Base-by-base conservation (phyloP, 192 early-diverging fungal genomes). In the Geosiphon pyriformis region DNA sequence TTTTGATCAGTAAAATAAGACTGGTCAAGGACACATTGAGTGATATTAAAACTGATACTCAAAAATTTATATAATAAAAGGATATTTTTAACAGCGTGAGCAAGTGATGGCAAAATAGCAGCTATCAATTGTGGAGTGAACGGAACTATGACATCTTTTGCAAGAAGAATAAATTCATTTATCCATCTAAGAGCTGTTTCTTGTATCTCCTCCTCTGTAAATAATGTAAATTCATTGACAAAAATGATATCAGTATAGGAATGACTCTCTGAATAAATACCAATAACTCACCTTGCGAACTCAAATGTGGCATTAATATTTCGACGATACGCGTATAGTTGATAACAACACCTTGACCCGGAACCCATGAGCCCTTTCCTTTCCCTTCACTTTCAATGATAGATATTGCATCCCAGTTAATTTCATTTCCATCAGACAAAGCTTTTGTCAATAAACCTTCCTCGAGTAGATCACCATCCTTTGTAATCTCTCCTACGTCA, bases 151-250 rank as follows among this genome's bases (percentile, higher is more conserved):
- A 91, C 84, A 17, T 90, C 83, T 47, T 89, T 86, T 22, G 92
- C 90, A 25, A 95, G 76, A 26, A 77, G 74, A 26, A 95, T 88
- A 64, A 99, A 94, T 70, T 90, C 90, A 68, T 90, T 86, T 53
- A 96, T 86, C 97, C 97, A 99, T 47, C 83, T 80, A 20, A 99
- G 72, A 1, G 95, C 93, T 0, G 89, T 94, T 53, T 83, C 87
- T 77, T 98, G 98, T 20, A 93, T 95, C 61, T 98, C 95, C 74
- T 94, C 86, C 46, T 90, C 88, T 61, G 65, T 34, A 0, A 47
- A 22, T 48, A 49, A 25, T 17, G 32, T 31, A 17, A 6, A 42
- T 42, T 4, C 53, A 55, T 55, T 55, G 23, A 20, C 12, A 55
- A 12, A 20, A 55, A 55, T 7, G 8, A 7, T 58, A 27, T 22